Evolutionary conservation across 2,329 filamentous ascomycete species (phyloP), one percentile per base, ranked within the genome.

Genomic region (Aaosphaeria arxii): DNA sequence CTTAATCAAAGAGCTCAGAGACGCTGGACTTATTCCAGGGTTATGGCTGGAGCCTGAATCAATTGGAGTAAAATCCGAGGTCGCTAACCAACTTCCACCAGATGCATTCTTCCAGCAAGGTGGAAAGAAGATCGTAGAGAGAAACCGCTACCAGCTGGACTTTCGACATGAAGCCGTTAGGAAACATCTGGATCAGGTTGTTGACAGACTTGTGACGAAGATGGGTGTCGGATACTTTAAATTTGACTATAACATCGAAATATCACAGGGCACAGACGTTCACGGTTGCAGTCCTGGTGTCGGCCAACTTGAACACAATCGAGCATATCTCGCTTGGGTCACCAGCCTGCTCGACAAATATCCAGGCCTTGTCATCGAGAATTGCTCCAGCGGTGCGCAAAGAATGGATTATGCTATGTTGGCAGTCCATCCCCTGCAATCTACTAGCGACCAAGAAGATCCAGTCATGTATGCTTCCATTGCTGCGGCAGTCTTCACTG

Each of bases 161-260:
- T 48, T 48, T 29, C 41, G 30, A 9, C 46, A 48, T 33, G 28
- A 42, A 30, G 41, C 46, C 31, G 46, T 44, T 6, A 31, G 28
- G 11, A 39, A 44, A 6, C 31, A 42, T 17, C 32, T 48, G 9
- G 13, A 48, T 30, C 11, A 28, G 11, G 35, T 44, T 11, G 6
- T 44, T 7, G 42, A 33, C 9, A 6, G 35, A 28, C 46, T 48
- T n/a, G 33, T 48, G 2, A 36, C 9, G 7, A 33, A 33, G 13
- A 28, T 39, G 5, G 46, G 46, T 6, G 42, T 44, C 39, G 41
- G 24, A 2, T 48, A 48, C 32, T 44, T 48, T n/a, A 48, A 48
- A 33, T 44, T 48, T 11, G 46, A 48, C 17, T 48, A 48, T 33
- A 48, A 48, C 17, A 48, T 48, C 24, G 42, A 48, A 11, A 42